Base-by-base conservation (phyloP, 495 filamentous ascomycete species). In the Glarea lozoyensis region DNA sequence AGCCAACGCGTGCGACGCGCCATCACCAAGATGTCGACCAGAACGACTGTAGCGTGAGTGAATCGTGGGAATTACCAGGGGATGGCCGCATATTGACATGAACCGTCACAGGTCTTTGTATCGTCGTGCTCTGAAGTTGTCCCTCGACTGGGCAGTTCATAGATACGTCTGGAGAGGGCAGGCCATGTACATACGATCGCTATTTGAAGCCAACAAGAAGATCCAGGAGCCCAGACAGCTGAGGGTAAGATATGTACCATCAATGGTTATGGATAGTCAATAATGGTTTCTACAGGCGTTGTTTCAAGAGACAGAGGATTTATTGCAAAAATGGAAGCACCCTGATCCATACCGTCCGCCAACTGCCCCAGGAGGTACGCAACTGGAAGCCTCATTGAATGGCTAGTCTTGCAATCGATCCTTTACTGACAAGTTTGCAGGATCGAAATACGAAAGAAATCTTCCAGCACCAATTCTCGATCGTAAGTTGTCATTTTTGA, bases 381-480 rank as follows among this genome's bases (percentile, higher is more conserved):
- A n/a, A n/a, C n/a, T n/a, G n/a, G n/a, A n/a, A n/a, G n/a, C n/a
- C n/a, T n/a, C n/a, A n/a, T n/a, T n/a, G n/a, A n/a, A n/a, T n/a
- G n/a, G n/a, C 40, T 37, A n/a, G 33, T 37, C 17, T 9, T 37
- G 12, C 19, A 13, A 31, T 2, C 35, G 10, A 30, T 19, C 22
- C 18, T n/a, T n/a, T n/a, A n/a, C n/a, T n/a, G n/a, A n/a, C n/a
- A n/a, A n/a, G n/a, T 21, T 6, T 21, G 3, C 18, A 95, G 88
- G 89, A 43, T 94, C 87, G 42, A 97, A 97, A 72, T 97, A 82
- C 63, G 92, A 97, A 65, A 76, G 92, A 59, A 99, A 97, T 58
- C 58, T 99, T 32, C 88, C 88, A 17, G 69, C 72, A 40, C 88
- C 77, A 18, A 79, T 77, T 55, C 67, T 90, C 18, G 81, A 85